These are phyloP conservation scores for Yamadazyma diospyri DNA, from an alignment of 1,139 yeast species.

Conservation along the genomic window DNA sequence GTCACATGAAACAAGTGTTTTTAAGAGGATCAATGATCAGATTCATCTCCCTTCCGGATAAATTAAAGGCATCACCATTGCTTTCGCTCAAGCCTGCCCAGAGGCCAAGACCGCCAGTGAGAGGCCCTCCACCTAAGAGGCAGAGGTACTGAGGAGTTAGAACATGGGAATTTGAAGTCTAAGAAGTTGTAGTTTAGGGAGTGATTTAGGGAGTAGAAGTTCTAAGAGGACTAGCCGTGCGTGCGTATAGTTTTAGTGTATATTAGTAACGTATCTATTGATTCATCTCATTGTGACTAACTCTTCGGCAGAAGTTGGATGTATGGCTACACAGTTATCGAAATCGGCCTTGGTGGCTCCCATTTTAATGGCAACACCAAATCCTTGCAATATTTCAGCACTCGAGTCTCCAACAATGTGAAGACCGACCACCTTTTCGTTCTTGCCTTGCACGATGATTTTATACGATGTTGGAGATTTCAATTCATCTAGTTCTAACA, in stretches of 20 bases:
- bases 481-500: constrained; percentile 59
- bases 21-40: constrained; percentile 89
- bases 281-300: constrained; percentile 69
- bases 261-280: too few species aligned
- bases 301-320: constrained; percentile 98
- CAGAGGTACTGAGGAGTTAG: constrained; percentile 11
- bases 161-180: too few species aligned
- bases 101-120: constrained; percentile 67
- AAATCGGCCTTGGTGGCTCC: constrained; percentile 97
- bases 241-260: too few species aligned
- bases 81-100: constrained; percentile 46
- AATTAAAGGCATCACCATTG: constrained; percentile 83
- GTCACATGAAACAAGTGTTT: constrained; percentile 81
- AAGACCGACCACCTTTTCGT: constrained; percentile 92
- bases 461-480: constrained; percentile 90
- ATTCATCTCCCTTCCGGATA: constrained; percentile 83
- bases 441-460: constrained; percentile 69
- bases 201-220: too few species aligned
- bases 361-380: constrained; percentile 96
- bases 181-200: too few species aligned
- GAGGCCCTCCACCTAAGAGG: constrained; percentile 52
- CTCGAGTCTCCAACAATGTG: constrained; percentile 89
- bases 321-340: constrained; percentile 95
- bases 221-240: too few species aligned
- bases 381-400: constrained; percentile 94